Percentiles rank a stretch among this genome's conserved stretches.
Conservation (phyloP, 2,329 filamentous ascomycete genomes). For the Fusarium chaquense region DNA sequence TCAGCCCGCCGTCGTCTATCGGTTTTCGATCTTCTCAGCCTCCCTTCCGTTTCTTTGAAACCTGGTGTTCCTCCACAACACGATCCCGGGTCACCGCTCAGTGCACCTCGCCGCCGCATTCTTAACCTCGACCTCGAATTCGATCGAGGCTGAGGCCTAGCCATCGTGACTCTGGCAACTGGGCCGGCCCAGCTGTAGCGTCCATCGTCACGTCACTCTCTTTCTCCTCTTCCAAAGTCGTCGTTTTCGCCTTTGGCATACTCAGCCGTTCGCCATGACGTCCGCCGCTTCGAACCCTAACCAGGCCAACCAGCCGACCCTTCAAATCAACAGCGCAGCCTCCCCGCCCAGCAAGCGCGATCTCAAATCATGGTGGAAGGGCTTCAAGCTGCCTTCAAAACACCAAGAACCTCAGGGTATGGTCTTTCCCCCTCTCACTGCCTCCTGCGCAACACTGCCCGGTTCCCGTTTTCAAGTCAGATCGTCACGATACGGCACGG, state of each 20-base stretch:
- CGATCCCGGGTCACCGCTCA: slow-evolving; percentile 32
- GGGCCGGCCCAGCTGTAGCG: slow-evolving; percentile 48
- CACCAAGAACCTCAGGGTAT: slow-evolving; percentile 69
- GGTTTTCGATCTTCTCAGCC: slow-evolving; percentile 12
- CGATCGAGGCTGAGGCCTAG: slow-evolving; percentile 40
- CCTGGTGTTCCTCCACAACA: slow-evolving; percentile 20
- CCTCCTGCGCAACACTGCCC: slow-evolving; percentile 13
- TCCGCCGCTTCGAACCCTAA: slow-evolving; percentile 53
- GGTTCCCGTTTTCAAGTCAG: slow-evolving; percentile 7
- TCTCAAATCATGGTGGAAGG: slow-evolving; percentile 96
- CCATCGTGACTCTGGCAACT: slow-evolving; percentile 46
- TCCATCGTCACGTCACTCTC: slow-evolving; percentile 32
- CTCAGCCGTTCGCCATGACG: slow-evolving; percentile 50
- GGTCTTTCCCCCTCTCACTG: slow-evolving; percentile 15
- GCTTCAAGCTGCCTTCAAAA: slow-evolving; percentile 80
- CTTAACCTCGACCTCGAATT: slow-evolving; percentile 29
- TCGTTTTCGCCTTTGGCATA: slow-evolving; percentile 23
- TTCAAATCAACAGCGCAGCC: slow-evolving; percentile 57
- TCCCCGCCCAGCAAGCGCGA: slow-evolving; percentile 88
- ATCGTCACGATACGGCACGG: slow-evolving; percentile 6
- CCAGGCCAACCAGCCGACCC: slow-evolving; percentile 49
- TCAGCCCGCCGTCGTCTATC: slow-evolving; percentile 30
- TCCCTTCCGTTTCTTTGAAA: slow-evolving; percentile 14
- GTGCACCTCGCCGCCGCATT: slow-evolving; percentile 30
- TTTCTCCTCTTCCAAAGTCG: slow-evolving; percentile 17